Evolutionary conservation across 202 grass and related monocot species (phyloP).

Genomic region (Panicum hallii): DNA sequence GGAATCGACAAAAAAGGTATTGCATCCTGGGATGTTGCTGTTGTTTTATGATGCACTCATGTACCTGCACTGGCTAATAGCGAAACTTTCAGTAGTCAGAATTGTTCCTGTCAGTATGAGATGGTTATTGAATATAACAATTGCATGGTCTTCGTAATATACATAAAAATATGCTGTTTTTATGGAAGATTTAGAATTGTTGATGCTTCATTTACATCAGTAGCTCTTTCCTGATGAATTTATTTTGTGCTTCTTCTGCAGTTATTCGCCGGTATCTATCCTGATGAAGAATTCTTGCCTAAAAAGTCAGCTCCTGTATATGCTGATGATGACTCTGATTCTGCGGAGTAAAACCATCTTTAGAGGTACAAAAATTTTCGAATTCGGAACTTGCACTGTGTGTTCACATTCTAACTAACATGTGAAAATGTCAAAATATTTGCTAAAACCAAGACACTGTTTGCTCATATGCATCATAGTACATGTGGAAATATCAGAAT

Average conservation of each 20-base stretch:
- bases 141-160: neutral
- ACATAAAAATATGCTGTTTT: neutral
- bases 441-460: neutral
- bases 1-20: constrained; percentile 80
- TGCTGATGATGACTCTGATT: constrained; percentile 56
- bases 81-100: constrained; percentile 31
- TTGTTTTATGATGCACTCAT: constrained; percentile 26
- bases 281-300: constrained; percentile 71
- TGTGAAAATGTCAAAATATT: constrained; percentile 16
- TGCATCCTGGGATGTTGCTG: constrained; percentile 27
- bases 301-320: constrained; percentile 60
- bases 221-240: constrained; percentile 39
- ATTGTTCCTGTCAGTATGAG: constrained; percentile 24
- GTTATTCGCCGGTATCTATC: constrained; percentile 70
- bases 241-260: constrained; percentile 42
- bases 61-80: constrained; percentile 4
- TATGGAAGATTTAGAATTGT: constrained; percentile 33
- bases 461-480: neutral
- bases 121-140: constrained; percentile 1
- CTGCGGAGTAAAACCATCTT: constrained; percentile 45
- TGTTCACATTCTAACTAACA: neutral
- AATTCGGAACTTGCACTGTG: constrained; percentile 23
- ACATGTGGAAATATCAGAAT: too few relatives aligned
- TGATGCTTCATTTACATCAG: constrained; percentile 24
- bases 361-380: constrained; percentile 31